These are phyloP conservation scores for Rugosomyces carneus DNA, from an alignment of 1,284 basidiomycete genomes.

Conservation along the genomic window DNA sequence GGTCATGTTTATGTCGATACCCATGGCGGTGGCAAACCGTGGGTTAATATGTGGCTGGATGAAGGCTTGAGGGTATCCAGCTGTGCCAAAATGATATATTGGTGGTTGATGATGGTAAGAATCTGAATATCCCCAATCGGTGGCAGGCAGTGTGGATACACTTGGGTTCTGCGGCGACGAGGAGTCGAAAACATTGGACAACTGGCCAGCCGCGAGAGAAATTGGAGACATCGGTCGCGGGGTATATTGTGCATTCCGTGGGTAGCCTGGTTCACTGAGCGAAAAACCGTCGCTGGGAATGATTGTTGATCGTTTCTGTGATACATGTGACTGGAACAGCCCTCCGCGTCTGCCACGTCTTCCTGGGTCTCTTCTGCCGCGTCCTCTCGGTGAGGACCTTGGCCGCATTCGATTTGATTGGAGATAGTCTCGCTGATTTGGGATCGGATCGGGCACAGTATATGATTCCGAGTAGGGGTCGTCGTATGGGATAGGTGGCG, in stretches of 20 bases:
- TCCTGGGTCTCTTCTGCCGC: slow-evolving; percentile 22
- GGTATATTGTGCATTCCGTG: slow-evolving; percentile 15
- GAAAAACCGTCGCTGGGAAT: slow-evolving; percentile 7
- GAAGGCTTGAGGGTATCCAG: slow-evolving; percentile 33
- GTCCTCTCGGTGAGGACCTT: slow-evolving; percentile 21
- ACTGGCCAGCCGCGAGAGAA: slow-evolving; percentile 41
- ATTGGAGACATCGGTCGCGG: slow-evolving; percentile 37
- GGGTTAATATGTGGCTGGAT: slow-evolving; percentile 82
- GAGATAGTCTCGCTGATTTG: not conserved
- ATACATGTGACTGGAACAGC: slow-evolving; percentile 9
- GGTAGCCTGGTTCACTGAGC: slow-evolving; percentile 4
- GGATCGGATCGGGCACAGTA: slow-evolving; percentile 11
- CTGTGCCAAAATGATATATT: slow-evolving; percentile 17
- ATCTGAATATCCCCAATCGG: slow-evolving; percentile 16
- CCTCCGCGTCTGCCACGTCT: slow-evolving; percentile 22
- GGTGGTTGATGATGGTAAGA: slow-evolving; percentile 9
- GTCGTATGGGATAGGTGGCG: slow-evolving; percentile 64
- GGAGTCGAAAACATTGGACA: slow-evolving; percentile 22
- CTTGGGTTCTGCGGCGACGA: slow-evolving; percentile 8
- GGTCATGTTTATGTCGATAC: slow-evolving; percentile 29
- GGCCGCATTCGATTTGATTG: not conserved
- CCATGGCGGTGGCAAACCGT: slow-evolving; percentile 56
- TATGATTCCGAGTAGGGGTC: slow-evolving; percentile 65
- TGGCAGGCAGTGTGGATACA: not conserved
- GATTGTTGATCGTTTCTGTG: not conserved